phyloP scores from a whole-genome alignment of 352 stramenopile species.

The Peronospora belbahrii region DNA sequence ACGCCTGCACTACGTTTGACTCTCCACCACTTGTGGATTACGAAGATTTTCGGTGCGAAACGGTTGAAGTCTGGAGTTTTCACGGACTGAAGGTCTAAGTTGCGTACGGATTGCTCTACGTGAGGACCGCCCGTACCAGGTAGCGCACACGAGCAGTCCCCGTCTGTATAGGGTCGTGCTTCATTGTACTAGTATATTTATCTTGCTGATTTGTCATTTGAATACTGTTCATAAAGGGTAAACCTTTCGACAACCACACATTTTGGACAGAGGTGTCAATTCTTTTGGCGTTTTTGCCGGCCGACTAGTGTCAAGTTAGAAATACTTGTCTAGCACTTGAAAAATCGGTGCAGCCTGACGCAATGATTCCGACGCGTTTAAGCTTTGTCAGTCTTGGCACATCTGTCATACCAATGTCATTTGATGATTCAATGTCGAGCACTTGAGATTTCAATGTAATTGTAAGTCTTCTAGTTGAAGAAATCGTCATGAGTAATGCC shows the following conservation, averaged over 20 bases:
- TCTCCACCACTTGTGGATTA: constrained; percentile 41
- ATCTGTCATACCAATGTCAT: too few relatives aligned
- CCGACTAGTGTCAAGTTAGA: too few relatives aligned
- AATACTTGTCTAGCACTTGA: too few relatives aligned
- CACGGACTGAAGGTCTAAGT: constrained; percentile 52
- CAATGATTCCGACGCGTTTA: too few relatives aligned
- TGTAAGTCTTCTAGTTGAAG: too few relatives aligned
- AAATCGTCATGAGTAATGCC: too few relatives aligned
- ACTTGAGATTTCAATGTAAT: too few relatives aligned
- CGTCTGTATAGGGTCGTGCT: constrained; percentile 15
- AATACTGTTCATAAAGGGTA: not conserved
- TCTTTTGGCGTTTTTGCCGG: too few relatives aligned
- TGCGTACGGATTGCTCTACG: not conserved
- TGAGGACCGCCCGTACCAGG: constrained; percentile 1
- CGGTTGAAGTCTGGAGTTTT: constrained; percentile 68
- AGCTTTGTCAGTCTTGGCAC: too few relatives aligned
- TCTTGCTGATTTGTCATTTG: not conserved
- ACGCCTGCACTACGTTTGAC: constrained; percentile 57
- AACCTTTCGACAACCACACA: not conserved
- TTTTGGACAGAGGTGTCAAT: too few relatives aligned
- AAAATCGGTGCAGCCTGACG: too few relatives aligned
- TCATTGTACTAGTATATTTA: constrained; percentile 27
- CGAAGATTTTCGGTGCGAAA: constrained; percentile 52
- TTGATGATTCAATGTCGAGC: too few relatives aligned
- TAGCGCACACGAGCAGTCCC: constrained; percentile 7